Base-by-base conservation (phyloP, 345 rosid genomes). In the Psidium guajava region DNA sequence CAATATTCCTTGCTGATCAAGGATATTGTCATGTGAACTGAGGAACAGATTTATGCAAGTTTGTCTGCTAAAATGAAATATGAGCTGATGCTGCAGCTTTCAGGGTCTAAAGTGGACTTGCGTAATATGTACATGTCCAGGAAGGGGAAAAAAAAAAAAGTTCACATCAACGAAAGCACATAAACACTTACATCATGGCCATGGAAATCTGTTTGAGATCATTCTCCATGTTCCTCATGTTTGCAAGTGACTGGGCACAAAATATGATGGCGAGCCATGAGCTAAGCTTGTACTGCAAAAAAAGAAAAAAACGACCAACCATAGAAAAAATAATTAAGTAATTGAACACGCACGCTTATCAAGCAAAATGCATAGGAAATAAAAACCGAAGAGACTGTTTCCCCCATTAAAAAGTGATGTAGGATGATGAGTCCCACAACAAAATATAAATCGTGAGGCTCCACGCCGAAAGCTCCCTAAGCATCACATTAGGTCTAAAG, bases 201-300 rank as follows among this genome's bases (percentile, higher is more conserved):
- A 97, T 96, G 85, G 99, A 97, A 87, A 97, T 93, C 91, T 97
- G 98, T 89, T 96, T 97, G 86, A 96, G 96, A 91, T 97, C 99
- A 82, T 89, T 95, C 90, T 96, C 98, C 27, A 92, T 59, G 87
- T 97, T 96, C 93, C 92, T 95, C 99, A 95, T 95, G 86, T 94
- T 96, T 13, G 92, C 93, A 24, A 97, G 91, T 25, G 99, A 96
- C 85, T 96, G 98, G n/a, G 98, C 98, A 85, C 98, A 93, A 92
- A 95, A 95, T 87, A 97, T 94, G 55, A 96, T 92, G 24, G 99
- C 99, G 27, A 97, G 92, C 99, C 99, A 97, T 56, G 99, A 97
- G 91, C 98, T 92, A 24, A 95, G 91, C 92, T 97, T 97, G 91
- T 96, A 97, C 99, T 97, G 96, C 86, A 80, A 85, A 44, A 53